These are phyloP conservation scores for Gigaspora rosea DNA, from an alignment of 192 early-diverging fungal species.

Conservation along the genomic window DNA sequence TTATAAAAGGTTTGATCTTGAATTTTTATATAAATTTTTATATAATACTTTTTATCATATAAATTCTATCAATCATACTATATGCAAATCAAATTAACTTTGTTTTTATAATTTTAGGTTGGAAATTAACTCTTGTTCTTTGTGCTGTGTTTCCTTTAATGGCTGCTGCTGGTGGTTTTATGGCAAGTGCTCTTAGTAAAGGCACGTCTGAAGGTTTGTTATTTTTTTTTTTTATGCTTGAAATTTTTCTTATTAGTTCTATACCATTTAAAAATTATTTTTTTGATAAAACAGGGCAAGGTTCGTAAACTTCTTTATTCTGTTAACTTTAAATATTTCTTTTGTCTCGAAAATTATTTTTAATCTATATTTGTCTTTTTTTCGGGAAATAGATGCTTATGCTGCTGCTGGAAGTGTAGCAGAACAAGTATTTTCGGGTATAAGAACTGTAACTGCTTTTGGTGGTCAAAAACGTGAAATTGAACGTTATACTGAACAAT, in stretches of 20 bases:
- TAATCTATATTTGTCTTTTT: background rate
- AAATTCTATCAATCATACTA: too few species aligned
- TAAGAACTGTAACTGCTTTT: conserved; percentile 91
- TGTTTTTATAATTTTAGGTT: conserved; percentile 52
- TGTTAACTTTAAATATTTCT: background rate
- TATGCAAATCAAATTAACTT: background rate
- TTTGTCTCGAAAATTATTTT: background rate
- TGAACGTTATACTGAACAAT: conserved; percentile 60
- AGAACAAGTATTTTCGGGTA: conserved; percentile 80
- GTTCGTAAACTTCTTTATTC: background rate
- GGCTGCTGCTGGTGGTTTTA: conserved; percentile 35
- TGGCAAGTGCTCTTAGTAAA: background rate
- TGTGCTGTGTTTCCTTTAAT: conserved; percentile 76
- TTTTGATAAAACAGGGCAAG: too few species aligned
- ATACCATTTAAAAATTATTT: too few species aligned
- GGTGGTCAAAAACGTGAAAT: conserved; percentile 72
- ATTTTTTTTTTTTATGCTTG: too few species aligned
- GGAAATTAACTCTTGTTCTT: conserved; percentile 82
- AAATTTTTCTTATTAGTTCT: too few species aligned
- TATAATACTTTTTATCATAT: too few species aligned
- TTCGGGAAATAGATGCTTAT: conserved; percentile 55
- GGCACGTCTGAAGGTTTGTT: background rate
- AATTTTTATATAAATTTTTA: too few species aligned
- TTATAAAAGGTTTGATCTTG: conserved; percentile 50
- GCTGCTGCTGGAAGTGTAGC: conserved; percentile 87